phyloP scores from a whole-genome alignment of 306 rosid species.

The Trifolium subterraneum region DNA sequence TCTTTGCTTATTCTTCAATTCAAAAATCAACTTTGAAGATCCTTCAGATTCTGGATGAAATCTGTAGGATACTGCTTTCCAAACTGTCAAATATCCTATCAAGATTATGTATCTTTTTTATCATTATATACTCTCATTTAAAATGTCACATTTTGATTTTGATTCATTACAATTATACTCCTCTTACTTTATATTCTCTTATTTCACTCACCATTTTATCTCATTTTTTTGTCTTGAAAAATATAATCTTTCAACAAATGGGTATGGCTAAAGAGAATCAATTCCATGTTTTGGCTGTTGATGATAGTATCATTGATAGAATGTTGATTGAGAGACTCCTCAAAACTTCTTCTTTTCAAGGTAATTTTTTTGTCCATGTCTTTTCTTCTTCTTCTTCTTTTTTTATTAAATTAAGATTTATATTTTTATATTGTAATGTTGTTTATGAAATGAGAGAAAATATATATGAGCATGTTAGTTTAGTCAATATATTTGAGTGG shows the following conservation, averaged over 20 bases:
- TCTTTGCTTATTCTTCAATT: slow-evolving; percentile 58
- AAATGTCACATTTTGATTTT: slow-evolving; percentile 50
- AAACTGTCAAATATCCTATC: slow-evolving; percentile 65
- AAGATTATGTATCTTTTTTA: slow-evolving; percentile 57
- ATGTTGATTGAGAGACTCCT: slow-evolving; percentile 85
- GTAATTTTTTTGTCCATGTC: slow-evolving; percentile 44
- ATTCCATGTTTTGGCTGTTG: slow-evolving; percentile 92
- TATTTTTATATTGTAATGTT: background rate
- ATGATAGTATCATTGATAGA: slow-evolving; percentile 78
- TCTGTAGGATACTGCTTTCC: slow-evolving; percentile 79
- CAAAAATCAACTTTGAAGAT: slow-evolving; percentile 69
- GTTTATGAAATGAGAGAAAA: too few species aligned
- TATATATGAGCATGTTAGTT: too few species aligned
- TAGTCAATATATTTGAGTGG: too few species aligned
- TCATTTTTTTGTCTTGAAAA: background rate
- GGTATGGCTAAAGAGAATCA: slow-evolving; percentile 58
- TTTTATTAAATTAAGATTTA: background rate
- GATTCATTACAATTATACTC: slow-evolving; percentile 13
- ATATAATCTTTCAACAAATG: slow-evolving; percentile 44
- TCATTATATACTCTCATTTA: slow-evolving; percentile 54
- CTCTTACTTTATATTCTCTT: background rate
- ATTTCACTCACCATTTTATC: slow-evolving; percentile 1
- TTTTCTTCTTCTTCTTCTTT: background rate
- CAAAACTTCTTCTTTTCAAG: slow-evolving; percentile 84
- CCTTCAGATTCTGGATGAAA: slow-evolving; percentile 69